Conservation (phyloP, 768 basidiomycete species). For the Suillus clintonianus region DNA sequence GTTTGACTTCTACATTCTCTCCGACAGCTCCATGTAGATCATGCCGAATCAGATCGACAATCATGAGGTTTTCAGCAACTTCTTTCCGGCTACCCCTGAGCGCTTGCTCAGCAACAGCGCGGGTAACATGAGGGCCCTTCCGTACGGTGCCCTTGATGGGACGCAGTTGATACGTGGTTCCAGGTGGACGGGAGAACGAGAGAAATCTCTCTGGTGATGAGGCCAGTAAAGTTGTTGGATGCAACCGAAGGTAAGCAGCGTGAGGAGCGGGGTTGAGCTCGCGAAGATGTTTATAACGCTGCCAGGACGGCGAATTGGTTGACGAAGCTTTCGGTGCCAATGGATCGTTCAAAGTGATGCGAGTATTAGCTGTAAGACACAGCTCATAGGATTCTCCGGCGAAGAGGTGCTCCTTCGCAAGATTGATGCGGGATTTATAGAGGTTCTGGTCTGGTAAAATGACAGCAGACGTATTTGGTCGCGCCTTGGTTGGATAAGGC, state of each 20-base stretch:
- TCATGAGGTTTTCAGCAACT: slow-evolving; percentile 97
- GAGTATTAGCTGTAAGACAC: slow-evolving; percentile 80
- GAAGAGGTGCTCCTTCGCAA: slow-evolving; percentile 72
- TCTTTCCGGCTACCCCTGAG: slow-evolving; percentile 78
- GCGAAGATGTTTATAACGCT: slow-evolving; percentile 72
- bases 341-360: slow-evolving; percentile 48
- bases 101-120: slow-evolving; percentile 63
- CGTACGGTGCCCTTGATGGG: slow-evolving; percentile 94
- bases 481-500: slow-evolving; percentile 29
- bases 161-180: slow-evolving; percentile 74
- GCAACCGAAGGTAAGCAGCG: slow-evolving; percentile 76
- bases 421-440: slow-evolving; percentile 70
- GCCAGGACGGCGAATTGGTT: slow-evolving; percentile 54
- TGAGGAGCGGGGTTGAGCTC: slow-evolving; percentile 85
- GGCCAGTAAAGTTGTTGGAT: slow-evolving; percentile 75
- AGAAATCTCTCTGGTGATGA: slow-evolving; percentile 94
- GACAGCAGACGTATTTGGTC: slow-evolving; percentile 32
- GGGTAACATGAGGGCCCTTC: slow-evolving; percentile 64
- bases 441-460: slow-evolving; percentile 54
- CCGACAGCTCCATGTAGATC: slow-evolving; percentile 87
- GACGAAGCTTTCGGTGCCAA: slow-evolving; percentile 13
- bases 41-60: slow-evolving; percentile 93
- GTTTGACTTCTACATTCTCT: slow-evolving; percentile 76
- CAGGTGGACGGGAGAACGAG: slow-evolving; percentile 69
- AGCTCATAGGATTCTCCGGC: slow-evolving; percentile 93